phyloP scores from a whole-genome alignment of 192 early-diverging fungal species.

The Coemansia aciculifera region DNA sequence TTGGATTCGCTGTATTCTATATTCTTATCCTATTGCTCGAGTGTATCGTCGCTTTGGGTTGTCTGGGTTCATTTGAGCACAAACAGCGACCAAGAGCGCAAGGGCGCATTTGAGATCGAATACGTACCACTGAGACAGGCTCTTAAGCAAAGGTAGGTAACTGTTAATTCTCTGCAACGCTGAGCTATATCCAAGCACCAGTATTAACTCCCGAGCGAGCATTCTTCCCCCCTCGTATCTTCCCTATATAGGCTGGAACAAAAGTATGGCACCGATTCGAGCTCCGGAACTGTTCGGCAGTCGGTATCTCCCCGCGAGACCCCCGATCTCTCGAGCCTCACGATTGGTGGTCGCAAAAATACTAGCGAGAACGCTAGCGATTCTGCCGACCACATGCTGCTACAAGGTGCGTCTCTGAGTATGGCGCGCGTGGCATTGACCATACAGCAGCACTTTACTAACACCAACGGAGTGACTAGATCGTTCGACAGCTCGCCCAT shows the following conservation, averaged over 20 bases:
- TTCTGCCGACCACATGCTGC: not conserved
- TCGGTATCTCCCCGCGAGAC: not conserved
- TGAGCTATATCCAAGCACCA: not conserved
- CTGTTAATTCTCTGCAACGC: not conserved
- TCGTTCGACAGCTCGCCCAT: constrained; percentile 6
- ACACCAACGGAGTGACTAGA: not conserved
- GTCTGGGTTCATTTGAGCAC: constrained; percentile 16
- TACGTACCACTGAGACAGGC: not conserved
- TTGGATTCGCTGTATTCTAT: not conserved
- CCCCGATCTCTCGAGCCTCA: not conserved
- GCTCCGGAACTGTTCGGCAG: not conserved
- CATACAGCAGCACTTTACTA: constrained; percentile 9
- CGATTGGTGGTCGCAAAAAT: not conserved
- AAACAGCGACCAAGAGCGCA: not conserved
- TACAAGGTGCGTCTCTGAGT: not conserved
- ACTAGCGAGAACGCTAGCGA: not conserved
- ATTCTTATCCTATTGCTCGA: not conserved
- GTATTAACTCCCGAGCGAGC: not conserved
- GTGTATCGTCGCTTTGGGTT: constrained; percentile 14
- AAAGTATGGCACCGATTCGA: not conserved
- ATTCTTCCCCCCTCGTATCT: not conserved
- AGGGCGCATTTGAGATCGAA: not conserved
- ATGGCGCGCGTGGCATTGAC: not conserved
- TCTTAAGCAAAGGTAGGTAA: constrained; percentile 1
- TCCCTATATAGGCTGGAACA: not conserved